Conservation (phyloP, 2,329 filamentous ascomycete species). For the Phaeophleospora eucalypticola region DNA sequence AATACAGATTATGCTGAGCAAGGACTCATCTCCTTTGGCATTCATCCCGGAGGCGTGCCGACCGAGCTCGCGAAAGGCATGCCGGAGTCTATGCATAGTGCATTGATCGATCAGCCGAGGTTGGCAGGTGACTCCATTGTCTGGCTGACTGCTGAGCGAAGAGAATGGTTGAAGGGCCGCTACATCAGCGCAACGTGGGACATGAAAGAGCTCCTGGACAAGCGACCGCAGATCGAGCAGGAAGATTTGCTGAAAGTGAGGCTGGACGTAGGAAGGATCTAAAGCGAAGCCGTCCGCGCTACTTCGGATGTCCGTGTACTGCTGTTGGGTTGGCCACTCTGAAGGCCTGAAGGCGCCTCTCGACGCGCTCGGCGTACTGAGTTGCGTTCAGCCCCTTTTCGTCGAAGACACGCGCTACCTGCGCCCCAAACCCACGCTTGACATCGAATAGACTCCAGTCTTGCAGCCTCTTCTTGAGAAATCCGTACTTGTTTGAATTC, state of each 20-base stretch:
- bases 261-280: constrained; percentile 22
- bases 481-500: no score
- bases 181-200: constrained; percentile 38
- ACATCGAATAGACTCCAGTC: no score
- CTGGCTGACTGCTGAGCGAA: constrained; percentile 33
- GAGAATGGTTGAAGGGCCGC: constrained; percentile 37
- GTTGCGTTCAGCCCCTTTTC: no score
- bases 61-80: constrained; percentile 42
- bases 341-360: no score
- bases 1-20: constrained; percentile 42
- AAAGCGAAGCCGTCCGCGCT: no score
- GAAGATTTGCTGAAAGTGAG: constrained; percentile 35
- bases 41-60: constrained; percentile 47
- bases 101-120: constrained; percentile 28
- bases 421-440: no score
- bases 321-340: no score
- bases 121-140: constrained; percentile 33
- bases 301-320: no score
- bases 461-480: no score
- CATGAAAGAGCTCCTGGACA: constrained; percentile 36
- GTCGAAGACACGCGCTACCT: no score
- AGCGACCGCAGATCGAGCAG: constrained; percentile 34
- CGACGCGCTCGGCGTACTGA: no score
- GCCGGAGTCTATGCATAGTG: constrained; percentile 29
- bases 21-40: constrained; percentile 39